Evolutionary conservation across 2,329 filamentous ascomycete genomes (phyloP), one percentile per base, ranked within the genome.

Genomic region (Claviceps pazoutovae): DNA sequence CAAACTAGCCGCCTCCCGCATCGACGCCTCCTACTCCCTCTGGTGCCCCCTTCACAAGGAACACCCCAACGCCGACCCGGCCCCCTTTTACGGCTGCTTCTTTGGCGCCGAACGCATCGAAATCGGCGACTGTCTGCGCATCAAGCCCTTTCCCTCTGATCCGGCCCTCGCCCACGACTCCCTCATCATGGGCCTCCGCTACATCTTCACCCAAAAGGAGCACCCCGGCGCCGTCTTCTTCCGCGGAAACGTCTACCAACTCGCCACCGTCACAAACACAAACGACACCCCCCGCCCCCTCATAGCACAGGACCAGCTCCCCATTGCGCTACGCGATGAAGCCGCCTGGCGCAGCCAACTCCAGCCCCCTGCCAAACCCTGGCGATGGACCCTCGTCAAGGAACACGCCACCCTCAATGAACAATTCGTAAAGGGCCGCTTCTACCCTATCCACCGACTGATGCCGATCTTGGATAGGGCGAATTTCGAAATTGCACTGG

Each of bases 401-500:
- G 72, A 75, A 54, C 71, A 73, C 56, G 63, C 66, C n/a, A 65
- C 69, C 45, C 60, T 77, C 19, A 69, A 72, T 55, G 76, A 79
- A 58, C 59, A 61, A 14, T 67, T 68, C 21, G 68, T 80, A 49
- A 68, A 70, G 53, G 78, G 78, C 49, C 69, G 78, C n/a, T 80
- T 80, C 64, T 80, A 81, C 64, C 73, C 77, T 16, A 74, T 74
- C n/a, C 64, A 71, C 53, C 68, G 71, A 53, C 66, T 81, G 38
- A 73, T 78, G 62, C 69, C 70, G 16, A 70, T 79, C 51, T 64
- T 79, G 50, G 68, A 74, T 42, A 65, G 66, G 9, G 60, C 58
- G 1, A 62, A 61, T 5, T 71, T 70, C 53, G 62, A 71, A 42
- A 61, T 62, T 4, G 65, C 68, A 16, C 55, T 72, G 37, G 58